Evolutionary conservation across 768 basidiomycete genomes (phyloP).

Genomic region (Naganishia friedmannii): DNA sequence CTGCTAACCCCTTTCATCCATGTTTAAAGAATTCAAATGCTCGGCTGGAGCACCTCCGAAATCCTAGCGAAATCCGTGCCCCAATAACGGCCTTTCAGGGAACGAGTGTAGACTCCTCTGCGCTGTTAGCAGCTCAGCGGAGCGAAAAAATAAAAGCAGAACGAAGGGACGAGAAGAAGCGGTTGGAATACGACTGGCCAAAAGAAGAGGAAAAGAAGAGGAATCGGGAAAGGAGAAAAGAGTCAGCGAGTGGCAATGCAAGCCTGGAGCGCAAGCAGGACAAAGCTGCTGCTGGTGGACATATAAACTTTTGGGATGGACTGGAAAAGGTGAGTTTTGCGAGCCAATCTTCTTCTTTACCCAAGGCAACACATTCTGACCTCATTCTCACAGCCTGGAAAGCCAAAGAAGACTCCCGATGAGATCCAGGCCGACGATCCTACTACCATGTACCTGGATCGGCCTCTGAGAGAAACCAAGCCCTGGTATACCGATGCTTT

Average conservation of each 20-base stretch:
- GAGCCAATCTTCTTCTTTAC: not conserved
- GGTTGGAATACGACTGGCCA: constrained; percentile 50
- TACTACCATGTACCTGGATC: constrained; percentile 51
- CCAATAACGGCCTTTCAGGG: not conserved
- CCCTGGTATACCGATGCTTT: constrained; percentile 52
- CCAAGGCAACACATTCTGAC: not conserved
- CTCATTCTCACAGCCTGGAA: not conserved
- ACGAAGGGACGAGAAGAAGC: constrained; percentile 21
- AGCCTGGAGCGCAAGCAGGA: constrained; percentile 30
- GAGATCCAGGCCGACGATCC: constrained; percentile 45
- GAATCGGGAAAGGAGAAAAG: constrained; percentile 5
- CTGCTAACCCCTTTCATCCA: not conserved
- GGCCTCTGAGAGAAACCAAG: constrained; percentile 50
- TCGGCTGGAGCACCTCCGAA: constrained; percentile 44
- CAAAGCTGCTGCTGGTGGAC: constrained; percentile 37
- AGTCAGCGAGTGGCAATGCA: not conserved
- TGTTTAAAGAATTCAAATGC: constrained; percentile 41
- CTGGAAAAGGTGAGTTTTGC: constrained; percentile 46
- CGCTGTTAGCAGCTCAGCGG: constrained; percentile 34
- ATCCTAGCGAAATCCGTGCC: constrained; percentile 16
- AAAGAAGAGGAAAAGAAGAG: constrained; percentile 35
- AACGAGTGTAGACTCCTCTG: constrained; percentile 16
- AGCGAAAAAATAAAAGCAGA: constrained; percentile 22
- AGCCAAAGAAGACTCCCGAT: constrained; percentile 28
- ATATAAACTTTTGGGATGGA: constrained; percentile 52